Percentiles rank a stretch among this genome's conserved stretches.
Conservation (phyloP, 352 stramenopile species). For the Globisporangium nunn region DNA sequence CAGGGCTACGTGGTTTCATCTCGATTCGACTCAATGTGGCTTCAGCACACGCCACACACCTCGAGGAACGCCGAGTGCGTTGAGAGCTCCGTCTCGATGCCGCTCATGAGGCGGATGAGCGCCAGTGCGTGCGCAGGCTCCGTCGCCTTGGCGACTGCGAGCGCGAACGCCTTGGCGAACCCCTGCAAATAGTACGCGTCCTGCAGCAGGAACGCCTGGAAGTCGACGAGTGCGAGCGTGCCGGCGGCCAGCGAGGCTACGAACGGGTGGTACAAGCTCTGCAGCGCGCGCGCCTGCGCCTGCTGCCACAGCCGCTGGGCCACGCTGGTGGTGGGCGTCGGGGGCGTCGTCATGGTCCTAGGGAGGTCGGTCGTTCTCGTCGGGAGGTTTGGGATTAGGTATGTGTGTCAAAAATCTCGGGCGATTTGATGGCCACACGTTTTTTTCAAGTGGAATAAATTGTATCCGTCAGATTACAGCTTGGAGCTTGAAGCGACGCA, state of each 20-base stretch:
- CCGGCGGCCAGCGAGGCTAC: conserved; percentile 28
- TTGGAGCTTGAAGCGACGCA: neutral
- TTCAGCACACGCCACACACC: conserved; percentile 6
- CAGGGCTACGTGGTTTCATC: too few relatives aligned
- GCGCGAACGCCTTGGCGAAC: conserved; percentile 45
- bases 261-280: conserved; percentile 52
- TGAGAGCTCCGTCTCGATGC: conserved; percentile 37
- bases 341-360: neutral
- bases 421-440: neutral
- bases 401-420: neutral
- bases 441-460: neutral
- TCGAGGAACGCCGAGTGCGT: conserved; percentile 40
- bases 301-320: conserved; percentile 27
- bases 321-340: conserved; percentile 1
- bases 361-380: neutral
- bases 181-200: conserved; percentile 48
- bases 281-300: conserved; percentile 19
- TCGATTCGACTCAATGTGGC: too few relatives aligned
- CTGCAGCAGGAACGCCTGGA: conserved; percentile 45
- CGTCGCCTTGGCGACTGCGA: conserved; percentile 33
- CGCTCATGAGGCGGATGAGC: conserved; percentile 34
- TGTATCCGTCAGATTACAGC: neutral
- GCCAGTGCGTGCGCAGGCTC: conserved; percentile 24
- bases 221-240: conserved; percentile 21
- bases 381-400: neutral